A percentile compares a stretch with the other conserved stretches of the same genome.
phyloP scores from a whole-genome alignment of 2,329 filamentous ascomycete genomes.

The Ceratocystis cubensis region DNA sequence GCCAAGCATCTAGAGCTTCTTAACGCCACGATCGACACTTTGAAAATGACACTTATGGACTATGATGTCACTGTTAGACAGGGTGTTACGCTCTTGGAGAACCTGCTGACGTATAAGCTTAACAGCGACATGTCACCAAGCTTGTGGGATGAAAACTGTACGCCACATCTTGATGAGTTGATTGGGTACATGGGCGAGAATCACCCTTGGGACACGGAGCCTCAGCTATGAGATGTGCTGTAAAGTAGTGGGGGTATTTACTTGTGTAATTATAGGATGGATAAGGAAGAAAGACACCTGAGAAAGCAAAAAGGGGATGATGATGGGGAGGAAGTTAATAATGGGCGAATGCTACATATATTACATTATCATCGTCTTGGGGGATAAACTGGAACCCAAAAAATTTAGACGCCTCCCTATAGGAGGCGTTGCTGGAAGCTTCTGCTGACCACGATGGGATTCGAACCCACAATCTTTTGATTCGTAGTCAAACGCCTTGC shows the following conservation, averaged over 20 bases:
- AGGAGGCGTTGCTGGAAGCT: neutral
- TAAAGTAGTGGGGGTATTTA: neutral
- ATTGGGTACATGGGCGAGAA: neutral
- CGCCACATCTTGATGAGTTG: neutral
- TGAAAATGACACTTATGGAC: conserved; percentile 9
- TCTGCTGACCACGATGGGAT: conserved; percentile 13
- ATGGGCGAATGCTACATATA: neutral
- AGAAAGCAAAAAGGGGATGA: neutral
- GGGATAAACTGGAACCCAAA: no score
- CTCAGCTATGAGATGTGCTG: neutral
- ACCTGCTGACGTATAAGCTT: neutral
- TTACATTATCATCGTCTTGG: neutral
- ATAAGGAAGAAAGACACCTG: neutral
- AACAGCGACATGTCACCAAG: neutral
- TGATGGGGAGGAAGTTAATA: neutral
- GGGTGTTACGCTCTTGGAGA: conserved; percentile 9
- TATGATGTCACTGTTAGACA: conserved; percentile 9
- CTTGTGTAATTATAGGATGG: neutral
- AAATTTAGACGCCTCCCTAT: accelerated
- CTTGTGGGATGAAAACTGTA: neutral
- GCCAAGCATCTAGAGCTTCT: conserved; percentile 14
- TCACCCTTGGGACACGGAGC: neutral
- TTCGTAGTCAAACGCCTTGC: conserved; percentile 18
- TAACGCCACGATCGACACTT: conserved; percentile 2
- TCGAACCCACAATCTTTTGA: conserved; percentile 17